phyloP scores from a whole-genome alignment of 257 asterid species.

The Nicotiana otophora region DNA sequence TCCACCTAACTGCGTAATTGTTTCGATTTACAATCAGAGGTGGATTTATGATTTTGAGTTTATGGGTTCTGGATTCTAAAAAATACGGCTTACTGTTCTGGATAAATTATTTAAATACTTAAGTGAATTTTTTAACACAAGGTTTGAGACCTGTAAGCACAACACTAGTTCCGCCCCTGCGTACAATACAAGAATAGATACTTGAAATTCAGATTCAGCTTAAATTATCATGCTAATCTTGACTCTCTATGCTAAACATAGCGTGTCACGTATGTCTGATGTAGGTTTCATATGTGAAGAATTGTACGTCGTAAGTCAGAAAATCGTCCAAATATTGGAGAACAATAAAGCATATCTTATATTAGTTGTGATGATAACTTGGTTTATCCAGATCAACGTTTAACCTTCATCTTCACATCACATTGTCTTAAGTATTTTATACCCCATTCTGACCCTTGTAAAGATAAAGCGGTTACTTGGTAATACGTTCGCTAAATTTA shows the following conservation, averaged over 20 bases:
- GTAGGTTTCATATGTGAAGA: background rate
- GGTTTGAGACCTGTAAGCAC: too few relatives aligned
- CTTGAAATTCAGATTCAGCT: background rate
- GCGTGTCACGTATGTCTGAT: background rate
- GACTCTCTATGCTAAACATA: background rate
- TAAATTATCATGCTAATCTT: background rate
- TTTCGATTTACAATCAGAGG: background rate
- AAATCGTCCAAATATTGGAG: background rate
- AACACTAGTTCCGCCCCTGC: too few relatives aligned
- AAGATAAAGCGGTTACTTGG: background rate
- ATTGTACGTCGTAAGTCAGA: background rate
- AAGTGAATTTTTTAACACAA: too few relatives aligned
- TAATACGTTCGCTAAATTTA: background rate
- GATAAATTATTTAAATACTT: too few relatives aligned
- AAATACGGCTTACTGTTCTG: too few relatives aligned
- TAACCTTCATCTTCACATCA: background rate
- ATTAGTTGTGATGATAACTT: background rate
- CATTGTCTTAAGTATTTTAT: background rate
- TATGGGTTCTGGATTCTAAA: too few relatives aligned
- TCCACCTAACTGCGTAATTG: conserved; percentile 43
- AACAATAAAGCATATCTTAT: background rate
- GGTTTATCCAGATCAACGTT: background rate
- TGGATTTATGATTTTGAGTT: too few relatives aligned
- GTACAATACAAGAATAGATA: background rate
- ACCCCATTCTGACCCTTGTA: background rate